Conservation (phyloP, 2,329 filamentous ascomycete species). For the Fusarium cicatricum region DNA sequence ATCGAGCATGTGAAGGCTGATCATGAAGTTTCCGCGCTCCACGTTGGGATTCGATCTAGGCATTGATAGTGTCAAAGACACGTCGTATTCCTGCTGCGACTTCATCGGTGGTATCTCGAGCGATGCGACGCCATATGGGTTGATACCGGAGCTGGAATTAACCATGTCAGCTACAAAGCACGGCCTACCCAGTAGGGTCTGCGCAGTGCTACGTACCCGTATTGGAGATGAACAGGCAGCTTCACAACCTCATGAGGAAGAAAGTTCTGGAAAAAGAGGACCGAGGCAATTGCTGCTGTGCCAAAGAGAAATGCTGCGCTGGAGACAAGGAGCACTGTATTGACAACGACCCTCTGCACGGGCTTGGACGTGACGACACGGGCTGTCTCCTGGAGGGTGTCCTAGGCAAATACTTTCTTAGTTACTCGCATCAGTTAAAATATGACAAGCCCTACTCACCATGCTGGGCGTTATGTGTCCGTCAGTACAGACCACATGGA, state of each 20-base stretch:
- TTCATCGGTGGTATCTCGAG: conserved; percentile 64
- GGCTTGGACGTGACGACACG: conserved; percentile 58
- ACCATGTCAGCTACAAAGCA: conserved; percentile 19
- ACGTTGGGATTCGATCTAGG: conserved; percentile 82
- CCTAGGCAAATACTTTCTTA: conserved; percentile 36
- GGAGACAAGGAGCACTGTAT: conserved; percentile 54
- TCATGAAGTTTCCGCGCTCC: conserved; percentile 91
- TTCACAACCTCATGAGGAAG: conserved; percentile 63
- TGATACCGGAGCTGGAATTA: conserved; percentile 52
- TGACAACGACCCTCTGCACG: conserved; percentile 59
- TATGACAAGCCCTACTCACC: conserved; percentile 20
- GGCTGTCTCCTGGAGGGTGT: conserved; percentile 48
- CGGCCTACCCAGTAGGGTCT: not conserved
- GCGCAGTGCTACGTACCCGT: conserved; percentile 55
- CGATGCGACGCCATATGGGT: conserved; percentile 61
- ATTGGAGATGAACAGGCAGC: conserved; percentile 64
- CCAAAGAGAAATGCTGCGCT: conserved; percentile 56
- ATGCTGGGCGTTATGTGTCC: conserved; percentile 21
- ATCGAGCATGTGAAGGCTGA: conserved; percentile 76
- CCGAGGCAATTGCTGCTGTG: conserved; percentile 58
- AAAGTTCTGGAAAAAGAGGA: conserved; percentile 64
- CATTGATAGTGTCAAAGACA: conserved; percentile 76
- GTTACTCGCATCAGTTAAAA: not conserved
- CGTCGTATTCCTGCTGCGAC: conserved; percentile 82
- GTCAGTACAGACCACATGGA: conserved; percentile 13